Percentiles rank a stretch among this genome's conserved stretches.
Conservation (phyloP, 768 basidiomycete genomes). For the Amanita polypyramis region DNA sequence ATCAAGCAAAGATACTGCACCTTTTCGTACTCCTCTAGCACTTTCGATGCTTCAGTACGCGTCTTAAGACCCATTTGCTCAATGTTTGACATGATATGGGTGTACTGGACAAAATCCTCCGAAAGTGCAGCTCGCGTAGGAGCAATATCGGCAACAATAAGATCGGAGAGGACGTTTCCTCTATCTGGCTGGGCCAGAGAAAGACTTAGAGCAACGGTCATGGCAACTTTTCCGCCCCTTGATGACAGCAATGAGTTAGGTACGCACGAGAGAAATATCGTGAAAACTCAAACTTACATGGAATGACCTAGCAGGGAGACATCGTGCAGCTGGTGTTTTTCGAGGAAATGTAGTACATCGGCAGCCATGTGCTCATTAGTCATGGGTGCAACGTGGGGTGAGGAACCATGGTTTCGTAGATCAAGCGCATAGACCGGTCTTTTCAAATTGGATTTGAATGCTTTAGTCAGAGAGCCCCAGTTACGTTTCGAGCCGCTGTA, state of each 20-base stretch:
- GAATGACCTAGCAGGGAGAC: conserved; percentile 83
- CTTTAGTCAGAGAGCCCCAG: conserved; percentile 75
- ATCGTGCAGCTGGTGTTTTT: conserved; percentile 38
- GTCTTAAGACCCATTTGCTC: conserved; percentile 46
- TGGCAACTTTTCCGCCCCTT: conserved; percentile 83
- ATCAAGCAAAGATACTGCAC: conserved; percentile 21
- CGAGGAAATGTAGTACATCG: conserved; percentile 65
- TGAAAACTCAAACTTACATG: conserved; percentile 43
- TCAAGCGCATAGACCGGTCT: conserved; percentile 74
- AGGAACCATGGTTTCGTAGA: conserved; percentile 82
- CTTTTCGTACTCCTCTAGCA: conserved; percentile 51
- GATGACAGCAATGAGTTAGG: not conserved
- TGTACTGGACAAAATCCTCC: conserved; percentile 53
- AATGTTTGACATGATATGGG: conserved; percentile 51
- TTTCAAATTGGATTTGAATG: conserved; percentile 51
- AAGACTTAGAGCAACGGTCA: conserved; percentile 46
- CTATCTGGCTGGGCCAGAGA: conserved; percentile 20
- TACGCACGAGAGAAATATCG: not conserved
- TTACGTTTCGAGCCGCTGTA: conserved; percentile 81
- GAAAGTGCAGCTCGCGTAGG: conserved; percentile 52
- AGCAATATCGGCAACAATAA: conserved; percentile 77
- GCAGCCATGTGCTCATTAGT: conserved; percentile 70
- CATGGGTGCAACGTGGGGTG: conserved; percentile 66
- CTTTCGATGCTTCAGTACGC: conserved; percentile 59
- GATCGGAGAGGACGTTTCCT: conserved; percentile 36